These are phyloP conservation scores for Mucor mucedo DNA, from an alignment of 371 early-diverging fungal species.

Conservation along the genomic window DNA sequence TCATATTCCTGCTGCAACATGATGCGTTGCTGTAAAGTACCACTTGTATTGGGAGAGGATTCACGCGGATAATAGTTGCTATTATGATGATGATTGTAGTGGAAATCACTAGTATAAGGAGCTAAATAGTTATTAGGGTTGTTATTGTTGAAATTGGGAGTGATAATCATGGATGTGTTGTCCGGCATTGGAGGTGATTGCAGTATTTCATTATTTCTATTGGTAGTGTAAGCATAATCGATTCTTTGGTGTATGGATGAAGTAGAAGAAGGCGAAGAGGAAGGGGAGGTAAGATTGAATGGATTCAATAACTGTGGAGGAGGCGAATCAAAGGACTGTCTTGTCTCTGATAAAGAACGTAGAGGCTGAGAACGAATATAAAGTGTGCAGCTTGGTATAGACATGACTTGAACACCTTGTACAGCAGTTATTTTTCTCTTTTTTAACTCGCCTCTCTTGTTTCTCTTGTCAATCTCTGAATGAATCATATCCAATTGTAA, in stretches of 20 bases:
- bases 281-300: constrained; percentile 17
- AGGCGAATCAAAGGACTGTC: constrained; percentile 10
- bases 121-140: background rate
- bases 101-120: background rate
- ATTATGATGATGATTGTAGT: background rate
- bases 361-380: constrained; percentile 31
- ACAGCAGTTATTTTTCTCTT: background rate
- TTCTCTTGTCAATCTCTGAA: constrained; percentile 18
- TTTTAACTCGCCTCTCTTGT: background rate
- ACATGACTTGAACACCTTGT: constrained; percentile 9
- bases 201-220: constrained; percentile 9
- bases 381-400: constrained; percentile 25
- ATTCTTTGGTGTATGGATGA: constrained; percentile 23
- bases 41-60: background rate
- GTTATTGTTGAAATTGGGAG: background rate
- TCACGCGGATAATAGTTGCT: background rate
- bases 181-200: constrained; percentile 27
- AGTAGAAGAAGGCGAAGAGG: constrained; percentile 13
- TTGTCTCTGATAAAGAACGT: constrained; percentile 23
- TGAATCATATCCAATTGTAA: constrained; percentile 18
- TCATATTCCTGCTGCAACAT: constrained; percentile 27
- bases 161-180: constrained; percentile 6
- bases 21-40: constrained; percentile 13
- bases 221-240: constrained; percentile 8
- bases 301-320: background rate